Evolutionary conservation across 257 asterid species (phyloP), one percentile per base, ranked within the genome.

Genomic region (Plantago elongata): DNA sequence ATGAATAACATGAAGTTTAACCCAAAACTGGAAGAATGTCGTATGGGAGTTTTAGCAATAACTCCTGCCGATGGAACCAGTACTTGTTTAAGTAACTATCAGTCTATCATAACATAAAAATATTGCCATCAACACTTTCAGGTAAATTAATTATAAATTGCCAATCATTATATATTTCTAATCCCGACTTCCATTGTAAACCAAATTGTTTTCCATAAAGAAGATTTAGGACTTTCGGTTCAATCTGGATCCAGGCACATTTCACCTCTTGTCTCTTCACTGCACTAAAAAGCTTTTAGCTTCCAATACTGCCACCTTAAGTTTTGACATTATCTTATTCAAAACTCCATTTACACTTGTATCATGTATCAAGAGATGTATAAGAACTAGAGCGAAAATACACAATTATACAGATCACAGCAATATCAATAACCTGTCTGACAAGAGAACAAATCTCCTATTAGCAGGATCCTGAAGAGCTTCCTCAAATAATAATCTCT

Each of bases 381-480:
- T 45, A 45, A 15, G 43, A 27, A 16, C 40, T 45, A 56, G 72
- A 67, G 69, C 27, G 69, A 46, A 15, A 17, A 48, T 22, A 7
- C 11, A 47, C 11, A 59, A 27, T 57, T 68, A 11, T 16, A 67
- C 15, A 51, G 30, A 34, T 59, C 52, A 9, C 51, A 43, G 27
- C 40, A 51, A 34, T 60, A 50, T 43, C 47, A 59, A 45, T 64
- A 48, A 93, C 99, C 97, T 93, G 83, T 93, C 99, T 37, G 99
- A 89, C 72, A 93, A 77, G 67, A 93, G 97, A 72, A 93, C 75
- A 54, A 93, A 93, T 89, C 96, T 89, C 77, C 81, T 91, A 75
- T 93, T 89, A 0, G 96, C 91, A 9, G 95, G 96, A 79, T 89
- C 92, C 65, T 79, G 75, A 66, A 93, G 92, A 54, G 99, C 97